A percentile compares a stretch with the other conserved stretches of the same genome.
These are phyloP conservation scores for Smittium mucronatum DNA, from an alignment of 371 early-diverging fungal genomes.

Conservation along the genomic window DNA sequence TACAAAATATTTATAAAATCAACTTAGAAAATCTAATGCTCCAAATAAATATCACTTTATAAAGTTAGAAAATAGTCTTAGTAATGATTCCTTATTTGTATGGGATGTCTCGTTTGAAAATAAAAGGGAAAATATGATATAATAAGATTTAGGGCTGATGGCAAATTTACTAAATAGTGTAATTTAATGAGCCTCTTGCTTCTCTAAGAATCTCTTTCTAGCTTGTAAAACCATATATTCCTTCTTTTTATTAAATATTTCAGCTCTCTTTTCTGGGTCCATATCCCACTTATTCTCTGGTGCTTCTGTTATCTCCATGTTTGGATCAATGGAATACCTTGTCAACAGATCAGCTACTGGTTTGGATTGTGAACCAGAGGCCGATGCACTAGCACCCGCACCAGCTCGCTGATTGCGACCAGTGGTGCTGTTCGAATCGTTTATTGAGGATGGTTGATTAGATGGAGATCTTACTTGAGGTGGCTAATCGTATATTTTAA, in stretches of 20 bases:
- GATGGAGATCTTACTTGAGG: slow-evolving; percentile 9
- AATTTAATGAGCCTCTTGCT: no score
- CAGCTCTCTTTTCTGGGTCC: slow-evolving; percentile 57
- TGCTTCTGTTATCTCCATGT: slow-evolving; percentile 31
- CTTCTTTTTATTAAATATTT: slow-evolving; percentile 61
- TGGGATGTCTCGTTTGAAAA: no score
- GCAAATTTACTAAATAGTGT: no score
- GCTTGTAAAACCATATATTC: slow-evolving; percentile 71
- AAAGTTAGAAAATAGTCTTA: no score
- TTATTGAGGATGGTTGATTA: background rate
- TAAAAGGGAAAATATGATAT: no score
- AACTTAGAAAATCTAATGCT: no score
- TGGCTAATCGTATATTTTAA: slow-evolving; percentile 14
- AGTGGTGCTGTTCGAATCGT: background rate
- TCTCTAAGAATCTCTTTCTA: slow-evolving; percentile 37
- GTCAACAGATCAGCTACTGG: slow-evolving; percentile 21
- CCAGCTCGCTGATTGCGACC: background rate
- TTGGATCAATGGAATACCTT: slow-evolving; percentile 14
- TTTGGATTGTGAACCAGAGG: slow-evolving; percentile 18
- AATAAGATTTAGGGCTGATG: no score
- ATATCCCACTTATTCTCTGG: slow-evolving; percentile 68
- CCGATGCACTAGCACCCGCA: slow-evolving; percentile 13
- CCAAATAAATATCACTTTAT: no score
- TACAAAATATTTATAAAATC: no score
- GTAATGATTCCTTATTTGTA: no score